Evolutionary conservation across 306 rosid species (phyloP), one percentile per base, ranked within the genome.

Genomic region (Medicago arabica): DNA sequence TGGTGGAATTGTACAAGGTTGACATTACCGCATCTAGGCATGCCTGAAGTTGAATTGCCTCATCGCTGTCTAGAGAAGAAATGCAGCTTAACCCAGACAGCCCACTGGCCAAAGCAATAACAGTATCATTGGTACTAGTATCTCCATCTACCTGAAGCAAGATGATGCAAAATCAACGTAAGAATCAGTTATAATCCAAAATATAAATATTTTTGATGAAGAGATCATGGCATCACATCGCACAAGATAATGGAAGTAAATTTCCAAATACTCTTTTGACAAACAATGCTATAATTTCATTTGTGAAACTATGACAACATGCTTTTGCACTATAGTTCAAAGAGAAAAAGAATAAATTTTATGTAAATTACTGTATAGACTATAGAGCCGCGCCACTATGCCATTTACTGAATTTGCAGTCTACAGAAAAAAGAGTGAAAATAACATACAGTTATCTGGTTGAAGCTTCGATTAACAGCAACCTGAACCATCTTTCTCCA

Each of bases 61-160:
- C 95, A 11, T 78, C 64, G 75, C 87, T 85, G 75, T 86, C 80
- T 67, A 88, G 61, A 46, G 98, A 86, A 74, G 93, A 80, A 73
- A 94, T 84, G 55, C 82, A 78, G 50, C 80, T 72, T 36, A 88
- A 73, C 75, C 97, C 95, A 58, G 93, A 87, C 80, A 92, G 78
- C 17, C 98, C 97, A 86, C 99, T 92, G 39, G 96, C 94, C 86
- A 95, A 86, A 50, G 99, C 97, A 73, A 94, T 86, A 36, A 95
- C 97, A 18, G 97, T 90, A 76, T 94, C 99, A 69, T 95, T 95
- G 40, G 99, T 95, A 82, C 99, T 92, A 14, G 97, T 90, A 82
- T 95, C 99, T 77, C 99, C 99, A 73, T 95, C 99, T 57, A 95
- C 99, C 99, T 95, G 81, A 55, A 69, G 78, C 34, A 77, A 77